Evolutionary conservation across 768 basidiomycete species (phyloP).

Genomic region (Strobilomyces dryophilus): DNA sequence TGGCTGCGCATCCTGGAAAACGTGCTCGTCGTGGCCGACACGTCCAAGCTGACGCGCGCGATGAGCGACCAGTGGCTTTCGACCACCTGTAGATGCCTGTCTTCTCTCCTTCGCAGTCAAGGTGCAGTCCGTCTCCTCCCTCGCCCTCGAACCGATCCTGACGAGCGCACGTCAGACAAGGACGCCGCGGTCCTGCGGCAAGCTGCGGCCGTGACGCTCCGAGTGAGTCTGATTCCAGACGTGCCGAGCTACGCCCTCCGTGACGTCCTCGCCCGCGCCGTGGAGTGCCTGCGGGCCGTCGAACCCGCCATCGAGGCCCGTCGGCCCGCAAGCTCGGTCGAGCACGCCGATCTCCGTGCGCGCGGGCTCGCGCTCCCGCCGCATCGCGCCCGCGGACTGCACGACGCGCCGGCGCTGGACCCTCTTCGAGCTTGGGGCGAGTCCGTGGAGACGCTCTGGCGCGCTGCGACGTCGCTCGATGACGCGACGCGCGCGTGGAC

Average conservation of each 20-base stretch:
- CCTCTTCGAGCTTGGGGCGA: slow-evolving; percentile 44
- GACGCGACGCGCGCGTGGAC: slow-evolving; percentile 41
- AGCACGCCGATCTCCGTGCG: background rate
- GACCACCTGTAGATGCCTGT: slow-evolving; percentile 51
- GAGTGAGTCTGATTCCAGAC: slow-evolving; percentile 35
- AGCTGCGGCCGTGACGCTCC: slow-evolving; percentile 31
- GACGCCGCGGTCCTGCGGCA: slow-evolving; percentile 19
- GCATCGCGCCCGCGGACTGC: slow-evolving; percentile 34
- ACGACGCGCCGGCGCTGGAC: slow-evolving; percentile 30
- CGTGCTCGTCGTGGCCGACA: slow-evolving; percentile 48
- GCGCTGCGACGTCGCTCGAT: slow-evolving; percentile 18
- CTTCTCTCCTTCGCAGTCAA: slow-evolving; percentile 13
- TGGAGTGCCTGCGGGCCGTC: slow-evolving; percentile 26
- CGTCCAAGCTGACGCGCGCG: slow-evolving; percentile 46
- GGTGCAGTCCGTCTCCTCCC: background rate
- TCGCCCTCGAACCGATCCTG: background rate
- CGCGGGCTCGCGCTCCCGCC: slow-evolving; percentile 25
- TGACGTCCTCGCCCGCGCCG: slow-evolving; percentile 28
- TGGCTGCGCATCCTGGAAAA: slow-evolving; percentile 71
- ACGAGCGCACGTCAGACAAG: slow-evolving; percentile 10
- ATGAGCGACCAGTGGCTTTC: slow-evolving; percentile 59
- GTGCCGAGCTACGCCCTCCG: slow-evolving; percentile 24
- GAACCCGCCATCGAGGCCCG: slow-evolving; percentile 20
- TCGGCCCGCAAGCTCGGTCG: background rate
- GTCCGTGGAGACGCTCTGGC: slow-evolving; percentile 47